Evolutionary conservation across 108 stramenopile species (phyloP), one percentile per base, ranked within the genome.

Genomic region (Epipyxis sp.): DNA sequence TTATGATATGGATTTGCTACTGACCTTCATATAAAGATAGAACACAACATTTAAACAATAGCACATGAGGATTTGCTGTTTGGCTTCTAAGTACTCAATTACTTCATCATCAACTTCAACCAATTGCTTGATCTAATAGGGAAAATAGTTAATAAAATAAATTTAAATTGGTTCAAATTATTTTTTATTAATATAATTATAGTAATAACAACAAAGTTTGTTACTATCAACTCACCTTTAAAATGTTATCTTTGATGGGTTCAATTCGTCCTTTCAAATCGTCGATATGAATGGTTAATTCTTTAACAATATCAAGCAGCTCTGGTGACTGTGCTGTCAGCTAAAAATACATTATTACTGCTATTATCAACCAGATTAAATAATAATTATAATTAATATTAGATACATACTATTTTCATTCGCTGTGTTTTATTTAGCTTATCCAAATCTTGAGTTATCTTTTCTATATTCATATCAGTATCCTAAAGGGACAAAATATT

Each of bases 1-100:
- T n/a, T n/a, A n/a, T n/a, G n/a, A n/a, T n/a, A n/a, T n/a, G n/a
- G 25, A n/a, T 57, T n/a, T n/a, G n/a, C n/a, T n/a, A n/a, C n/a
- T n/a, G n/a, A 83, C 84, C 83, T 87, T 87, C 40, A 87, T 85
- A 42, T 80, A 43, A 42, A 87, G 83, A 83, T 87, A 87, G 71
- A 83, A 87, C 44, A 81, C 79, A n/a, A 82, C 44, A 69, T 87
- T 85, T 20, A 82, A 46, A 50, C 82, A 83, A 77, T 84, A 86
- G 29, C 83, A 61, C 76, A 85, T 79, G 68, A 87, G 85, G 29
- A 86, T 65, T 81, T 85, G 82, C 76, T 86, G 85, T 41, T 83
- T 83, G 6, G 44, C 78, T 39, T 83, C 82, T 13, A 83, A 72
- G 34, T 83, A 83, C 32, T 30, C 37, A 37, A 80, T 72, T 35